Evolutionary conservation across 345 rosid genomes (phyloP).

Genomic region (Eucalyptus decipiens): DNA sequence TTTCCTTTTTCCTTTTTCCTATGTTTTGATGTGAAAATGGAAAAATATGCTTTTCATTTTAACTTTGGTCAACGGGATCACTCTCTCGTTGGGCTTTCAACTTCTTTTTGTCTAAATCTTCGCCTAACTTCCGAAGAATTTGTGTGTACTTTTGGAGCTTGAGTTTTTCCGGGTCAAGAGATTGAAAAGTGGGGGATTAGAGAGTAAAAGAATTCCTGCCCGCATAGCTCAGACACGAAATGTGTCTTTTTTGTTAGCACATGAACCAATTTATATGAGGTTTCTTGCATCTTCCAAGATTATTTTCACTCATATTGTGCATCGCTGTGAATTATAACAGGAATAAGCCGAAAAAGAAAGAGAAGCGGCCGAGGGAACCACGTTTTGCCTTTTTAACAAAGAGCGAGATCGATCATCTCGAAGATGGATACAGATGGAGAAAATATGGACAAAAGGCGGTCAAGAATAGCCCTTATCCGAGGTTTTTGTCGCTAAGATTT

Average conservation of each 20-base stretch:
- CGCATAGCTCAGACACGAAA: neutral
- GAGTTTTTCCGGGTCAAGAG: neutral
- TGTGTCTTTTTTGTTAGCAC: neutral
- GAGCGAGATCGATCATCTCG: slow-evolving; percentile 4
- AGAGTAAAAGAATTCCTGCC: neutral
- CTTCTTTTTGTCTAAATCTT: neutral
- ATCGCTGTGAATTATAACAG: neutral
- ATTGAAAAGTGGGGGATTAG: neutral
- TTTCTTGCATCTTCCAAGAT: neutral
- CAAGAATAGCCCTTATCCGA: slow-evolving; percentile 6
- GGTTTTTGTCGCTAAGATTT: neutral
- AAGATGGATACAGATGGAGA: slow-evolving; percentile 7
- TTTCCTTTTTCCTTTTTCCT: neutral
- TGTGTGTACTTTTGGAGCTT: neutral
- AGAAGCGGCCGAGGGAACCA: neutral
- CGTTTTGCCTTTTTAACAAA: neutral
- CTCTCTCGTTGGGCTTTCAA: neutral
- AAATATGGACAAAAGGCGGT: slow-evolving; percentile 4
- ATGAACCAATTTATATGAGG: neutral
- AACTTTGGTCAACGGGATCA: neutral
- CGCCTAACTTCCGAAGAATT: neutral
- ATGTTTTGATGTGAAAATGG: neutral
- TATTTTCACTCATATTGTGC: neutral
- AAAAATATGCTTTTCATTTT: neutral
- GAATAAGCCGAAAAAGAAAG: neutral